Evolutionary conservation across 129 eudicot species (phyloP), one percentile per base, ranked within the genome.

Genomic region (Saposhnikovia divaricata): DNA sequence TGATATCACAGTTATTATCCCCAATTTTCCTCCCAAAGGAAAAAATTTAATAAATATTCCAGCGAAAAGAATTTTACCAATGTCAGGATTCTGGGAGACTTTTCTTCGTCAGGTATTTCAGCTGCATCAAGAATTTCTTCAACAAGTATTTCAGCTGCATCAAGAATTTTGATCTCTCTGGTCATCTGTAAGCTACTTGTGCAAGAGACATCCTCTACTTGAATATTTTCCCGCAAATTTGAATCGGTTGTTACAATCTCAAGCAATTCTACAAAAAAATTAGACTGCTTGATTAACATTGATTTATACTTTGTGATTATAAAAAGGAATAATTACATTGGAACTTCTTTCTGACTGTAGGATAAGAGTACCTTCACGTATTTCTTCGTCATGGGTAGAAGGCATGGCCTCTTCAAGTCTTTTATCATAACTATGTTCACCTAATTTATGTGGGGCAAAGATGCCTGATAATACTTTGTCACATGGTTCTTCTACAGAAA

Each of bases 341-440:
- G 14, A 51, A 47, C 15, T 57, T 31, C 27, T 21, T 21, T 79
- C 53, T 28, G n/a, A 46, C 55, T 38, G 68, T 9, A 50, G 37
- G 51, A 53, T 44, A 72, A 83, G n/a, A 45, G 21, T 87, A 93
- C 96, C 90, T 87, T 86, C 85, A 44, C 75, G 74, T 73, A 48
- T 65, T 51, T 37, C 69, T 18, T 79, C 72, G 73, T 81, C 88
- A 66, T 69, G 76, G 13, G 47, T 44, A 25, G 87, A 59, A 69
- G 84, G 78, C 45, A 40, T 59, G 47, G 50, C 47, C 82, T 45
- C 90, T 82, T 77, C 88, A 69, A 72, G 65, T 68, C 78, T 66
- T 61, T 70, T 72, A 50, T 73, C 82, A 73, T 38, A 63, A 77
- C 74, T 74, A 61, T 23, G 80, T 63, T 77, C 86, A 74, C 77